These are phyloP conservation scores for Pythium brachiatum DNA, from an alignment of 352 stramenopile species.

Conservation along the genomic window DNA sequence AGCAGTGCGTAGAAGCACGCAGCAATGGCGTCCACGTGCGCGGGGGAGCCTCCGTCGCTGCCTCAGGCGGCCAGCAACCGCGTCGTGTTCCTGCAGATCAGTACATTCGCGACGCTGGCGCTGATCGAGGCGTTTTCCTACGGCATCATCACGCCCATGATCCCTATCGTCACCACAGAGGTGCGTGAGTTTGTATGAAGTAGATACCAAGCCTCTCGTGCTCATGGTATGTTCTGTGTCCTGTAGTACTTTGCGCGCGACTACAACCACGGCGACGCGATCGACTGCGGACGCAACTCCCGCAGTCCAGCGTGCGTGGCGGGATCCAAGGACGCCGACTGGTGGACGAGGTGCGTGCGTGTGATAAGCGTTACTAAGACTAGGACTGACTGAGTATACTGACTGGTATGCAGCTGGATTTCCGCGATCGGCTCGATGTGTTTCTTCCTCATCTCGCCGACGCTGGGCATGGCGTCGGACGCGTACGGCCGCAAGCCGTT, in stretches of 20 bases:
- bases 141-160: slow-evolving; percentile 63
- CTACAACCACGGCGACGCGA: slow-evolving; percentile 37
- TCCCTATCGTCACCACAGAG: slow-evolving; percentile 69
- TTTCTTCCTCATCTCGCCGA: slow-evolving; percentile 71
- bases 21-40: not conserved
- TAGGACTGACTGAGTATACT: no score
- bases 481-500: slow-evolving; percentile 79
- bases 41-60: not conserved
- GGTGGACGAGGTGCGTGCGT: slow-evolving; percentile 55
- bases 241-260: slow-evolving; percentile 73
- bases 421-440: slow-evolving; percentile 53
- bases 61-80: not conserved
- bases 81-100: slow-evolving; percentile 33
- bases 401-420: slow-evolving; percentile 37
- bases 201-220: not conserved
- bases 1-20: not conserved
- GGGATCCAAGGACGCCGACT: slow-evolving; percentile 65
- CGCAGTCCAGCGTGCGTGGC: slow-evolving; percentile 50
- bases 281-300: slow-evolving; percentile 56
- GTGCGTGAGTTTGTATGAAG: slow-evolving; percentile 18
- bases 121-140: slow-evolving; percentile 59
- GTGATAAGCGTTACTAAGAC: not conserved
- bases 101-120: slow-evolving; percentile 41
- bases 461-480: slow-evolving; percentile 76
- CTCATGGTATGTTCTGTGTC: not conserved